phyloP scores from a whole-genome alignment of 1,284 basidiomycete genomes.

The Cryptococcus sp. region DNA sequence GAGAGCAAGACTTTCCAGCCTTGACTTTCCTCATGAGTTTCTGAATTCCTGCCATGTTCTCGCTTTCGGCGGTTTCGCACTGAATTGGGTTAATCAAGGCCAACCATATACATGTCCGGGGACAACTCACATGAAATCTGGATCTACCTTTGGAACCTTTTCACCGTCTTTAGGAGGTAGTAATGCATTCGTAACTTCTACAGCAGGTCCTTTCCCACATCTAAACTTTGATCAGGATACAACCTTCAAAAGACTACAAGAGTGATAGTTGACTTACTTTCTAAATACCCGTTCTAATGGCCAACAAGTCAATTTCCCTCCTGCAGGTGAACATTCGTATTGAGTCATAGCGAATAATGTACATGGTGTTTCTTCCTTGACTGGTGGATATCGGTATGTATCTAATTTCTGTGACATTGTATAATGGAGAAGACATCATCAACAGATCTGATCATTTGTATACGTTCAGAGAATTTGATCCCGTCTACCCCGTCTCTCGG shows the following conservation, averaged over 20 bases:
- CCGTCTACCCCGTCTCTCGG: no score
- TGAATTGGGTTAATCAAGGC: background rate
- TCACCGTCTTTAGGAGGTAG: constrained; percentile 4
- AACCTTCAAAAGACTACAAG: background rate
- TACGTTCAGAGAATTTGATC: no score
- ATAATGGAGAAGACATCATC: no score
- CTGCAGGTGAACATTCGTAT: constrained; percentile 11
- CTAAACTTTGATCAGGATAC: constrained; percentile 5
- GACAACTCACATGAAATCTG: constrained; percentile 25
- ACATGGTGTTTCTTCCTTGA: constrained; percentile 19
- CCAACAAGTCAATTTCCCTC: constrained; percentile 31
- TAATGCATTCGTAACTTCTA: constrained; percentile 32
- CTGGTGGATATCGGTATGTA: no score
- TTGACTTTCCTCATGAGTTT: background rate
- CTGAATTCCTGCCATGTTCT: background rate
- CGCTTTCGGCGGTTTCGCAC: background rate
- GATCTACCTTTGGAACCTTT: constrained; percentile 15
- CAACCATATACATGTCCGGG: background rate
- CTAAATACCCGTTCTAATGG: constrained; percentile 38
- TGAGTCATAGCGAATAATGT: constrained; percentile 27
- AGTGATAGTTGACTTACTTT: constrained; percentile 15
- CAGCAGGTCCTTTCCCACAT: constrained; percentile 27
- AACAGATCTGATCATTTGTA: no score
- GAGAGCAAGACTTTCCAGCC: no score
- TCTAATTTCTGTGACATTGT: no score